Evolutionary conservation across 129 eudicot genomes (phyloP).

Genomic region (Artemisia argyi): DNA sequence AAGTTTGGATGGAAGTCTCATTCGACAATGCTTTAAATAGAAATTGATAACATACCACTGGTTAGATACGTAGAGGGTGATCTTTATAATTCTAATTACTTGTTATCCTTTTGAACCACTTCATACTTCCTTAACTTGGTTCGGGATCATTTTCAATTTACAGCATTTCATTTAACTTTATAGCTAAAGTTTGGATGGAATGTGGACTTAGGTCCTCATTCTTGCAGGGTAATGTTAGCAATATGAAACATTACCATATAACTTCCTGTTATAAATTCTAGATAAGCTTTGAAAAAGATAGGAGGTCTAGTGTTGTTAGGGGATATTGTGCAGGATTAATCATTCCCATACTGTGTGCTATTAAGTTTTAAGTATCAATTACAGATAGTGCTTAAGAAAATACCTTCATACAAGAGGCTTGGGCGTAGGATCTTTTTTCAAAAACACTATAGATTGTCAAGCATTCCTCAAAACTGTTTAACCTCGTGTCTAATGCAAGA

Average conservation of each 20-base stretch:
- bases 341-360: not conserved
- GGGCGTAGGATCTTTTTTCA: not conserved
- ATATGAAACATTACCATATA: not conserved
- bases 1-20: not conserved
- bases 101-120: not conserved
- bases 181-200: not conserved
- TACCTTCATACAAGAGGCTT: not conserved
- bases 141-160: not conserved
- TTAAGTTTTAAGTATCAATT: not conserved
- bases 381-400: not conserved
- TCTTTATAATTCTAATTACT: not conserved
- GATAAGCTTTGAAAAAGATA: not conserved
- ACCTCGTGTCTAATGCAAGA: not conserved
- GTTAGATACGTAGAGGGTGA: not conserved
- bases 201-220: not conserved
- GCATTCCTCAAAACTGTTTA: not conserved
- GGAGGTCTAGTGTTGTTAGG: not conserved
- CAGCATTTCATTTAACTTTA: not conserved
- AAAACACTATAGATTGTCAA: not conserved
- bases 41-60: not conserved
- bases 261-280: not conserved
- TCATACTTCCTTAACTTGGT: not conserved
- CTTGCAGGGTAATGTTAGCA: not conserved
- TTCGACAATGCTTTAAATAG: not conserved
- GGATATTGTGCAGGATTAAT: not conserved